Percentiles rank a stretch among this genome's conserved stretches.
Evolutionary conservation across 176 grass and related monocot genomes (phyloP).

Genomic region (Secale cereale): DNA sequence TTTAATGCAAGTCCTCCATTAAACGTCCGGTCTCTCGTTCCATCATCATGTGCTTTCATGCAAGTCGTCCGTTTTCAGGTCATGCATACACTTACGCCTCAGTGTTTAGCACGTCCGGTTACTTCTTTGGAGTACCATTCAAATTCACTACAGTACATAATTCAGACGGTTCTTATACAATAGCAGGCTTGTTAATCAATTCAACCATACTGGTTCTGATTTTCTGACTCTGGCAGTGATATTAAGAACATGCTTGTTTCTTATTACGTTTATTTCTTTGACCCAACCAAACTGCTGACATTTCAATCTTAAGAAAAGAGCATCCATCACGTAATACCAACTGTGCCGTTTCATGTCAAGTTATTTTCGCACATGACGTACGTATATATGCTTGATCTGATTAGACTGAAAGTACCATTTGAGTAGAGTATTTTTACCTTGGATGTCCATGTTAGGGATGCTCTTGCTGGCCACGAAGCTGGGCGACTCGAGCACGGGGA

Average conservation of each 20-base stretch:
- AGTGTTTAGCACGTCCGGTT: neutral
- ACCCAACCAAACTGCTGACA: neutral
- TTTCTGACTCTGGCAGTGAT: neutral
- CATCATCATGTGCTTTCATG: neutral
- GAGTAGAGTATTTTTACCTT: slow-evolving; percentile 34
- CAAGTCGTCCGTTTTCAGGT: no score
- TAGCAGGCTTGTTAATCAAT: neutral
- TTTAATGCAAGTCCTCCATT: neutral
- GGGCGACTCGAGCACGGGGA: slow-evolving; percentile 44
- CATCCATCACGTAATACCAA: neutral
- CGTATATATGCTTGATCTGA: neutral
- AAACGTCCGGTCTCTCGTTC: neutral
- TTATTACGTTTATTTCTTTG: neutral
- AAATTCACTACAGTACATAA: neutral
- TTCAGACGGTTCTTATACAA: neutral
- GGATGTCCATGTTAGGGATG: slow-evolving; percentile 56
- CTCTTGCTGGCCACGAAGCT: slow-evolving; percentile 13
- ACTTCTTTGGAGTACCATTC: neutral
- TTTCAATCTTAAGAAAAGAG: neutral
- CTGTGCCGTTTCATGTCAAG: neutral
- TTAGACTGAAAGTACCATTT: neutral
- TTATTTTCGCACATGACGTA: neutral
- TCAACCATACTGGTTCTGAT: neutral
- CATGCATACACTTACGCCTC: neutral
- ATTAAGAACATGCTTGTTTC: neutral